Base-by-base conservation (phyloP, 2,329 filamentous ascomycete species). In the Pyricularia sp. region DNA sequence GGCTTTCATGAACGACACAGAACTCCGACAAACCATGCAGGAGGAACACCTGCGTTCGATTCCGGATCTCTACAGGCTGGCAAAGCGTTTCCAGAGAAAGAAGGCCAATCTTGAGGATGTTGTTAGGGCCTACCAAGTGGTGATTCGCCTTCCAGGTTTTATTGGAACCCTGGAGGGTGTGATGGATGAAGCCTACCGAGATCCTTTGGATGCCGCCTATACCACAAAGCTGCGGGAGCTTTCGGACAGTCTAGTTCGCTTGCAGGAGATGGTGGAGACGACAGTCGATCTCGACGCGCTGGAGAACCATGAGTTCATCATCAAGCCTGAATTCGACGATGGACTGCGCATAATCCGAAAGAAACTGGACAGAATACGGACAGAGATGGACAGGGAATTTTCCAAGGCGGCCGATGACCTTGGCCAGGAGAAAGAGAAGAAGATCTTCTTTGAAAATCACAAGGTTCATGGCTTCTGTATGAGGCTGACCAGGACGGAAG, bases 251-350 rank as follows among this genome's bases (percentile, higher is more conserved):
- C 82, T 99, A 63, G 87, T 84, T 30, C 96, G 92, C 73, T 81
- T 99, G 12, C 90, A 93, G 72, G 94, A 99, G 73, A 97, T 99
- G 91, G 94, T 99, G 0, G 94, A 99, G 78, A 96, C 94, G 1
- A 99, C 96, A 0, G 93, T 99, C 16, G 94, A 99, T 72, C 84
- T 99, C 0, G 91, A 96, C 66, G 94, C 94, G 2, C 84, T 99
- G 12, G 93, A 99, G 71, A 92, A 94, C 69, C 94, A 99, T 72
- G 94, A 99, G 73, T 99, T 96, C 77, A 93, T 97, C 71, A 99
- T 99, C 82, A 99, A 97, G 77, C 90, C 96, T 0, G 94, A 99
- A 72, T 99, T 97, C 68, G 94, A 99, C 71, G 92, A 97, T 66
- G 84, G 87, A 65, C 80, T 99, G 49, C 86, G 89, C 22, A 86